phyloP scores from a whole-genome alignment of 768 basidiomycete species.

The Heimioporus sp. region DNA sequence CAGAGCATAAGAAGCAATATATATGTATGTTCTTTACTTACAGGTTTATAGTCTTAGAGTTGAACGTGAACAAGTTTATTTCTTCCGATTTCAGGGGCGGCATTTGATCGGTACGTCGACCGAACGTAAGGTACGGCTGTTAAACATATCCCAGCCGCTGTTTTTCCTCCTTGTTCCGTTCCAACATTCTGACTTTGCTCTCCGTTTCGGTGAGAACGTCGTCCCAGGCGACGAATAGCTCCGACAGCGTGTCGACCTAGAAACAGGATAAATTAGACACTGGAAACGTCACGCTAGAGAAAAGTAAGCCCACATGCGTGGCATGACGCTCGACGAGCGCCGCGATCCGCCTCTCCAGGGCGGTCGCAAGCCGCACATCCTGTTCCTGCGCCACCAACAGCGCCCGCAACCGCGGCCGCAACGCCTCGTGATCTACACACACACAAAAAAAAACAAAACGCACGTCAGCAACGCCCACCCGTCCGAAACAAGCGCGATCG shows the following conservation, averaged over 20 bases:
- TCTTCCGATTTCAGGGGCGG: not conserved
- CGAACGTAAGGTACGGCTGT: too few relatives aligned
- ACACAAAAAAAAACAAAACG: too few relatives aligned
- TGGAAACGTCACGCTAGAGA: not conserved
- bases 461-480: not conserved
- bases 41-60: constrained; percentile 9
- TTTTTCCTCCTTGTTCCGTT: constrained; percentile 60
- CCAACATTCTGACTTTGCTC: constrained; percentile 52
- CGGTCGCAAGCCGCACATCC: constrained; percentile 52
- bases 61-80: not conserved
- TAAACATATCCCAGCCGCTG: constrained; percentile 55
- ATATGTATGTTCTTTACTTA: constrained; percentile 13
- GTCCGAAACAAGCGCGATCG: not conserved
- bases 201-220: constrained; percentile 71
- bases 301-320: constrained; percentile 51
- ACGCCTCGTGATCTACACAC: constrained; percentile 53
- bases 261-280: not conserved
- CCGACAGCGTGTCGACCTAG: constrained; percentile 78
- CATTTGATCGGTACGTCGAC: too few relatives aligned
- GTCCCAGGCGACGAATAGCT: constrained; percentile 85
- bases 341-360: constrained; percentile 66
- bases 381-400: constrained; percentile 59
- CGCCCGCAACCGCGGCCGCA: constrained; percentile 66
- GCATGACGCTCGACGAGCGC: constrained; percentile 66
- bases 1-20: constrained; percentile 16